Percentiles rank a stretch among this genome's conserved stretches.
These are phyloP conservation scores for Aspergillus sp. DNA, from an alignment of 2,329 filamentous ascomycete species.

Conservation along the genomic window DNA sequence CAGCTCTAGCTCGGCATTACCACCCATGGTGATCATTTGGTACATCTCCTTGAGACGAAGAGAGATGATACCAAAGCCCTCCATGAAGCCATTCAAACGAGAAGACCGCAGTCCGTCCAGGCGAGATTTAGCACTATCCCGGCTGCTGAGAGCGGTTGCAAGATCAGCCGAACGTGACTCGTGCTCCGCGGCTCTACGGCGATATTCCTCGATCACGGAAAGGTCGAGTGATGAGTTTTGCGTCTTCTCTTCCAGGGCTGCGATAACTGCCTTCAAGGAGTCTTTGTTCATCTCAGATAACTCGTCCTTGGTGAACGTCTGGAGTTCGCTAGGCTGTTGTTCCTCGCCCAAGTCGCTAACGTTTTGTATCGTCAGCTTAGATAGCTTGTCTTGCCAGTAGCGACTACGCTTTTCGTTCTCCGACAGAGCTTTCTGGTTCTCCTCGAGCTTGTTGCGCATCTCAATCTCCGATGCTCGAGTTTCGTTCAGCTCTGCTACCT, in stretches of 20 bases:
- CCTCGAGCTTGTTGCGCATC: conserved; percentile 97
- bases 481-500: conserved; percentile 80
- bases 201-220: conserved; percentile 83
- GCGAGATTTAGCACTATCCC: conserved; percentile 86
- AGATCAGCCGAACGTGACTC: conserved; percentile 80
- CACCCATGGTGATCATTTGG: conserved; percentile 99
- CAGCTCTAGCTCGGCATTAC: conserved; percentile 94
- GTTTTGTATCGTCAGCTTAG: conserved; percentile 80
- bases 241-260: conserved; percentile 69
- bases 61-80: conserved; percentile 92
- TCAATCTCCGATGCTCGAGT: conserved; percentile 90
- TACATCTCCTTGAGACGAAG: conserved; percentile 98
- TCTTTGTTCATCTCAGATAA: conserved; percentile 64
- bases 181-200: conserved; percentile 80
- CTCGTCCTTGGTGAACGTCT: conserved; percentile 73
- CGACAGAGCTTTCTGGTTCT: conserved; percentile 82
- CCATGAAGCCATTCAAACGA: conserved; percentile 96
- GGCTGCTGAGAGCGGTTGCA: conserved; percentile 70
- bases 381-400: conserved; percentile 88
- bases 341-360: conserved; percentile 68
- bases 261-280: conserved; percentile 63
- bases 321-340: conserved; percentile 53
- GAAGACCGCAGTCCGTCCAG: conserved; percentile 89
- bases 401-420: conserved; percentile 82
- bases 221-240: conserved; percentile 87